These are phyloP conservation scores for Arxiozyma telluris DNA, from an alignment of 1,139 yeast species.

Conservation along the genomic window DNA sequence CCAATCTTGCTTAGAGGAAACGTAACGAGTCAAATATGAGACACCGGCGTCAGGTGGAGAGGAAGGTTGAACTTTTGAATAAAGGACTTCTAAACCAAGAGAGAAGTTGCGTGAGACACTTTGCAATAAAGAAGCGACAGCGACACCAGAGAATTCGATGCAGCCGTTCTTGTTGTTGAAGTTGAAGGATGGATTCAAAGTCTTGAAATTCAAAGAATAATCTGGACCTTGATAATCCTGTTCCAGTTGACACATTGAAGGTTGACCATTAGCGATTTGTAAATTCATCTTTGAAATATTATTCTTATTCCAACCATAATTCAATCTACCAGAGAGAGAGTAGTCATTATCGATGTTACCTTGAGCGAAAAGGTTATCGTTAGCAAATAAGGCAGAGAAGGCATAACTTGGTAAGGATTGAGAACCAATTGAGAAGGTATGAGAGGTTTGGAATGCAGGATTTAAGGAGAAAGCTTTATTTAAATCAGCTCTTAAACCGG, in stretches of 20 bases:
- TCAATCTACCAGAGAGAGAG: constrained; percentile 79
- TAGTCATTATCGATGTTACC: constrained; percentile 86
- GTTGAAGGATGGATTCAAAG: constrained; percentile 78
- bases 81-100: constrained; percentile 87
- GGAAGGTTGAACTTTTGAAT: constrained; percentile 65
- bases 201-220: constrained; percentile 78
- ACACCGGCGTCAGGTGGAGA: constrained; percentile 90
- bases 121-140: constrained; percentile 86
- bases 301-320: constrained; percentile 82
- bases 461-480: constrained; percentile 84
- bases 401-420: constrained; percentile 85
- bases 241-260: constrained; percentile 90
- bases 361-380: constrained; percentile 78
- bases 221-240: constrained; percentile 91
- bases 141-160: constrained; percentile 75
- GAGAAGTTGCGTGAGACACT: constrained; percentile 76
- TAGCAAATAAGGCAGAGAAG: constrained; percentile 81
- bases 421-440: constrained; percentile 85
- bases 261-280: constrained; percentile 85
- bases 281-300: constrained; percentile 77
- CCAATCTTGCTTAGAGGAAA: constrained; percentile 64
- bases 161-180: constrained; percentile 34
- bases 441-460: constrained; percentile 97
- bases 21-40: constrained; percentile 85
- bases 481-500: constrained; percentile 94